Percentiles rank a stretch among this genome's conserved stretches.
Evolutionary conservation across 2,329 filamentous ascomycete genomes (phyloP).

Genomic region (Lecanicillium sp.): DNA sequence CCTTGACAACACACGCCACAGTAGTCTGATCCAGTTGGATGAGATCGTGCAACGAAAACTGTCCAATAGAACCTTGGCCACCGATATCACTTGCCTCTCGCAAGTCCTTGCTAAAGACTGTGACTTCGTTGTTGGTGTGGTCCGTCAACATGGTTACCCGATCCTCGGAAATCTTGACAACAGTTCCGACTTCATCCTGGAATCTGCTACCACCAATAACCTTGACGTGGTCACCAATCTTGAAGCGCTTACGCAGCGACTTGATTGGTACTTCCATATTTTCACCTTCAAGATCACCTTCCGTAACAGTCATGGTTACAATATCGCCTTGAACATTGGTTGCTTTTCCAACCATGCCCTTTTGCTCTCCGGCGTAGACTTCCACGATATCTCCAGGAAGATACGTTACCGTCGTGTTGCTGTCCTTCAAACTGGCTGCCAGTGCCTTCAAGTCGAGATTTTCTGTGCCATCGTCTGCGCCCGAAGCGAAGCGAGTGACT

Average conservation of each 20-base stretch:
- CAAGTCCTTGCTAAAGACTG: conserved; percentile 95
- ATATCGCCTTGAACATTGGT: conserved; percentile 85
- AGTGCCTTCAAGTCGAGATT: conserved; percentile 88
- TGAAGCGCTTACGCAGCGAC: conserved; percentile 86
- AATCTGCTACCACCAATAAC: conserved; percentile 94
- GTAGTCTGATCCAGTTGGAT: conserved; percentile 90
- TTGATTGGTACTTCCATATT: conserved; percentile 88
- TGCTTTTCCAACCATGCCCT: conserved; percentile 78
- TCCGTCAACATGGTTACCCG: conserved; percentile 89
- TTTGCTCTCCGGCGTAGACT: conserved; percentile 91
- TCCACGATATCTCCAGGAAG: conserved; percentile 93
- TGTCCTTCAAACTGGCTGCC: conserved; percentile 81
- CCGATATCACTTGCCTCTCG: conserved; percentile 89
- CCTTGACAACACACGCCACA: conserved; percentile 87
- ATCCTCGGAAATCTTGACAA: conserved; percentile 88
- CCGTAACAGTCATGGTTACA: conserved; percentile 75
- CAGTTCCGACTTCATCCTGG: conserved; percentile 92
- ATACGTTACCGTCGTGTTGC: conserved; percentile 73
- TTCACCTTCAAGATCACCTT: conserved; percentile 75
- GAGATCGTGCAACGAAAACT: conserved; percentile 87
- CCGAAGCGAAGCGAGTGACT: conserved; percentile 86
- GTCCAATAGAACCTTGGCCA: conserved; percentile 73
- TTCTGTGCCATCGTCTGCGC: conserved; percentile 84
- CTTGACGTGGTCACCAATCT: conserved; percentile 93
- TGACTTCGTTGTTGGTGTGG: conserved; percentile 87